Evolutionary conservation across 2,329 filamentous ascomycete species (phyloP).

Genomic region (Colletotrichum melonis): DNA sequence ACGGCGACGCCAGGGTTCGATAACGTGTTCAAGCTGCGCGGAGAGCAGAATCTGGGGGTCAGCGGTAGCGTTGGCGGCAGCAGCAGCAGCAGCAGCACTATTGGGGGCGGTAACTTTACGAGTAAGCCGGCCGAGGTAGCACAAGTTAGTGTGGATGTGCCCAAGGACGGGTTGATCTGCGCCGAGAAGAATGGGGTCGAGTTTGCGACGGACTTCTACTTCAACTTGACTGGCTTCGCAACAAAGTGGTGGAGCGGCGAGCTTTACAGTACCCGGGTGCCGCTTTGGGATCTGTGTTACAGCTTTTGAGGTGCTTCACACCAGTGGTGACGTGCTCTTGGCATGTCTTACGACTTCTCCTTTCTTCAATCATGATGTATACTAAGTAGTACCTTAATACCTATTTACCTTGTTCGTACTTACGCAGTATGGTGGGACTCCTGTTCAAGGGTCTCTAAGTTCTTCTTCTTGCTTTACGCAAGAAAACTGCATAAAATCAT

Average conservation of each 20-base stretch:
- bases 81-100: too few species aligned
- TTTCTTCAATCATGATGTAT: background rate
- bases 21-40: constrained; percentile 47
- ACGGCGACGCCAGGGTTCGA: constrained; percentile 49
- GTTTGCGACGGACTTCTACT: constrained; percentile 42
- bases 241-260: constrained; percentile 41
- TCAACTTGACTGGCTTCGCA: constrained; percentile 41
- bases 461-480: background rate
- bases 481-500: background rate
- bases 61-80: constrained; percentile 9
- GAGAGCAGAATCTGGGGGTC: constrained; percentile 39
- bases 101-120: constrained; percentile 20
- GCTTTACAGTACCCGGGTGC: constrained; percentile 37
- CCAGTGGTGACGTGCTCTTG: background rate
- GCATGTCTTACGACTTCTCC: background rate
- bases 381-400: background rate
- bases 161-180: constrained; percentile 37
- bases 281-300: constrained; percentile 35
- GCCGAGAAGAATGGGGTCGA: constrained; percentile 39
- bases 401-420: too few species aligned
- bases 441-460: too few species aligned
- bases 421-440: too few species aligned
- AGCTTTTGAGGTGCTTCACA: constrained; percentile 13
- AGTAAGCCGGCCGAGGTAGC: background rate
- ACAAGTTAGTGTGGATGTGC: constrained; percentile 26